Evolutionary conservation across 2,329 filamentous ascomycete genomes (phyloP), one percentile per base, ranked within the genome.

Genomic region (Colletotrichum filicis): DNA sequence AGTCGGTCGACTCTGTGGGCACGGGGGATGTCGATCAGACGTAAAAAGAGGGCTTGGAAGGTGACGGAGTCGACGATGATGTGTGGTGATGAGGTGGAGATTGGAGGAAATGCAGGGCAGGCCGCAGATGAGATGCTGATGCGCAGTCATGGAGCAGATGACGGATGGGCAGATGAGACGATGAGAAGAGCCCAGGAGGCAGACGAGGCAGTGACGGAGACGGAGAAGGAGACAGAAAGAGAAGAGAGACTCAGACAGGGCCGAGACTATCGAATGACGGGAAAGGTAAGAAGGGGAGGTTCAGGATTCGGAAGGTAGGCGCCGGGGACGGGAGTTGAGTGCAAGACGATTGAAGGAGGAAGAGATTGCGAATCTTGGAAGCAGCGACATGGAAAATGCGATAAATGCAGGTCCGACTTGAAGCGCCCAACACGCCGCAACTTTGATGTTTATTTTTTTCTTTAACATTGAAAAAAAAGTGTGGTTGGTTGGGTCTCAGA

Each of bases 321-420:
- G 66, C 53, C 28, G 58, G 55, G 53, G 32, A 35, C 32, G 32
- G 32, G 19, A 56, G 53, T 12, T 26, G 19, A 16, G 22, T 19
- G 14, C 12, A 66, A n/a, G 63, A 32, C 46, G 66, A 65, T 65
- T 59, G 68, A 68, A 24, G 56, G 35, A 64, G 49, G 58, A 37
- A 60, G 75, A 73, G 66, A 74, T 76, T 74, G 72, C 74, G 56
- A 74, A 74, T 68, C 42, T 74, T 37, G 42, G 61, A 53, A 49
- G 62, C 59, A 67, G 28, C 6, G 46, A 67, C 53, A 32, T 57
- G 28, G 14, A 46, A 66, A 16, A 68, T 68, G 63, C 68, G 35
- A 67, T 35, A 35, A 49, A 67, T 68, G 69, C 65, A 71, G 35
- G 65, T 68, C 28, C 19, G 42, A 28, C 53, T 68, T 68, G 58